Base-by-base conservation (phyloP, 768 basidiomycete genomes). In the Pisolithus marmoratus region DNA sequence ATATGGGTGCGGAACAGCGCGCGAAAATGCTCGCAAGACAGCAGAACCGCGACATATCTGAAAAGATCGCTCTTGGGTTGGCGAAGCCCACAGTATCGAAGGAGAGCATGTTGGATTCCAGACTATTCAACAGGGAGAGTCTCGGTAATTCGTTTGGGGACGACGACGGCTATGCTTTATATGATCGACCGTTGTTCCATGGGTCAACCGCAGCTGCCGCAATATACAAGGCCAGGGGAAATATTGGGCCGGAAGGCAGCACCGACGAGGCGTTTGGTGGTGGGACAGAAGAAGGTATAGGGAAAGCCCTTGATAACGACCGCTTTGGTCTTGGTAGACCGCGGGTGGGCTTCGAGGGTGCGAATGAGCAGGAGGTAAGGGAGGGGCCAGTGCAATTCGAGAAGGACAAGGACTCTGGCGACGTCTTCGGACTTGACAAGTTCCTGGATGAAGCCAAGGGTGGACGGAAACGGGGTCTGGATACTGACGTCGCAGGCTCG, bases 301-400 rank as follows among this genome's bases (percentile, higher is more conserved):
- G 81, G 20, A 84, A 85, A 60, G 93, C 93, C 6, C 74, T 99
- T 66, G 84, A 85, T 60, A 96, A 95, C 60, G 96, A 99, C 65
- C 82, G 96, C 50, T 99, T 98, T 67, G 85, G 84, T 23, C 74
- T 99, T 20, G 96, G 95, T 17, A 83, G 84, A 55, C 84, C 88
- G 4, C 76, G 77, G 52, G 76, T 89, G 59, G 94, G 94, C 22
- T 97, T 98, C 63, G 92, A 95, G 65, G 95, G 95, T 45, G 90
- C 94, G 14, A 76, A 75, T 38, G 87, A 88, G 19, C 88, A 89
- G 65, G 93, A 94, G 64, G 77, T 87, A 24, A 74, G 85, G 51
- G 90, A 92, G 61, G 96, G 96, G 1, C 96, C 96, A 22, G 96
- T 99, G 38, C 93, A 97, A 63, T 99, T 99, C 63, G 96, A 99